A percentile compares a stretch with the other conserved stretches of the same genome.
Evolutionary conservation across 768 basidiomycete genomes (phyloP).

Genomic region (Candolleomyces aberdarensis): DNA sequence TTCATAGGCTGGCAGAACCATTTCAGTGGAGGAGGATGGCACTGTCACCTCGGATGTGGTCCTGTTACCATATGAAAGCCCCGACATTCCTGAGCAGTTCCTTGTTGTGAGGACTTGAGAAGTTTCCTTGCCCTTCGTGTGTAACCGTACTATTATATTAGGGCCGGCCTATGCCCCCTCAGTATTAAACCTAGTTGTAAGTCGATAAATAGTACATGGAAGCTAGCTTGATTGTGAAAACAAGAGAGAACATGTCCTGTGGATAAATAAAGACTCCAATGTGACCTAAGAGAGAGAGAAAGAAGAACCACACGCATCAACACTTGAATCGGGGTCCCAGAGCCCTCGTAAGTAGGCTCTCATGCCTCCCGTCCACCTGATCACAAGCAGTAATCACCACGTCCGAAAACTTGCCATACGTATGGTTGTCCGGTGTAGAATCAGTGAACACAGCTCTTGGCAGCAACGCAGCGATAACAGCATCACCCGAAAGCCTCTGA

Average conservation of each 20-base stretch:
- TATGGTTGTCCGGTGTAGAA: constrained; percentile 13
- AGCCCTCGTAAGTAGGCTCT: constrained; percentile 10
- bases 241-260: neutral
- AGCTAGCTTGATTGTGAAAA: no score
- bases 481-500: constrained; percentile 57
- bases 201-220: no score
- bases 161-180: neutral
- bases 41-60: constrained; percentile 30
- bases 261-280: neutral
- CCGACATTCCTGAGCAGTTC: constrained; percentile 71
- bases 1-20: constrained; percentile 43
- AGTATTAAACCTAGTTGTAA: neutral
- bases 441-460: constrained; percentile 45
- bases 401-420: constrained; percentile 23
- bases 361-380: constrained; percentile 12
- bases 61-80: constrained; percentile 55
- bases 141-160: no score
- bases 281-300: neutral
- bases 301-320: neutral
- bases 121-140: no score
- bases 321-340: constrained; percentile 4
- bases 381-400: constrained; percentile 40
- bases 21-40: constrained; percentile 36
- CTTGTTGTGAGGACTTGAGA: constrained; percentile 58
- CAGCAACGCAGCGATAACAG: constrained; percentile 49